A percentile compares a stretch with the other conserved stretches of the same genome.
Conservation (phyloP, 768 basidiomycete genomes). For the Sarcomyxa edulis region DNA sequence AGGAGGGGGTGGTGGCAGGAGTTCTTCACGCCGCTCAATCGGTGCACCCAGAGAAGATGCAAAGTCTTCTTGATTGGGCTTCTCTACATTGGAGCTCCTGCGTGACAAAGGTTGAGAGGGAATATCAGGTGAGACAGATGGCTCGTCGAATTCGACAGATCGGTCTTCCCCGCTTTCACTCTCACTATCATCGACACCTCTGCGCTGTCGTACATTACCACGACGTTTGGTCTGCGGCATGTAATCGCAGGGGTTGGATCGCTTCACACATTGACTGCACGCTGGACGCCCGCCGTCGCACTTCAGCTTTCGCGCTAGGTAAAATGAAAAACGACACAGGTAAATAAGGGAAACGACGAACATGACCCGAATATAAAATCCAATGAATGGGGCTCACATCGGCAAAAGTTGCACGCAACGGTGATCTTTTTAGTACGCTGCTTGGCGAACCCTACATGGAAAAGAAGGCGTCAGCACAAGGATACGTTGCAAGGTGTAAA, state of each 20-base stretch:
- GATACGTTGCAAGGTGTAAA: slow-evolving; percentile 8
- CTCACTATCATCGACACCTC: slow-evolving; percentile 58
- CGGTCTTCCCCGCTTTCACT: slow-evolving; percentile 60
- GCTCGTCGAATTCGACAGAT: slow-evolving; percentile 45
- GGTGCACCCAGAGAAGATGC: slow-evolving; percentile 29
- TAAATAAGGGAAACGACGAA: slow-evolving; percentile 15
- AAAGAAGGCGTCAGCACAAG: slow-evolving; percentile 12
- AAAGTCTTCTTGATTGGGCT: slow-evolving; percentile 32
- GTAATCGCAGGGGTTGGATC: slow-evolving; percentile 76
- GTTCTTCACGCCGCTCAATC: slow-evolving; percentile 42
- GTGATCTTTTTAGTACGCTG: slow-evolving; percentile 81
- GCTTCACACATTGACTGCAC: slow-evolving; percentile 77
- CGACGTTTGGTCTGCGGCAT: slow-evolving; percentile 74
- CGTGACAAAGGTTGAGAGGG: slow-evolving; percentile 42
- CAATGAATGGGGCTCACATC: slow-evolving; percentile 51
- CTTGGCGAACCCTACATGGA: slow-evolving; percentile 47
- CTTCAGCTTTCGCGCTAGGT: slow-evolving; percentile 77
- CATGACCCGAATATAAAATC: slow-evolving; percentile 5
- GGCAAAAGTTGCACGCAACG: slow-evolving; percentile 88
- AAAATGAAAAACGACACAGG: slow-evolving; percentile 6
- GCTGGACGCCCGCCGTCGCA: slow-evolving; percentile 84
- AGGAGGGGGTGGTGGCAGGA: slow-evolving; percentile 9
- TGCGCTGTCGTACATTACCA: slow-evolving; percentile 49
- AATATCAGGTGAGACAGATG: slow-evolving; percentile 56
- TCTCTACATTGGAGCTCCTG: slow-evolving; percentile 43